These are phyloP conservation scores for Canavalia gladiata DNA, from an alignment of 306 rosid species.

Conservation along the genomic window DNA sequence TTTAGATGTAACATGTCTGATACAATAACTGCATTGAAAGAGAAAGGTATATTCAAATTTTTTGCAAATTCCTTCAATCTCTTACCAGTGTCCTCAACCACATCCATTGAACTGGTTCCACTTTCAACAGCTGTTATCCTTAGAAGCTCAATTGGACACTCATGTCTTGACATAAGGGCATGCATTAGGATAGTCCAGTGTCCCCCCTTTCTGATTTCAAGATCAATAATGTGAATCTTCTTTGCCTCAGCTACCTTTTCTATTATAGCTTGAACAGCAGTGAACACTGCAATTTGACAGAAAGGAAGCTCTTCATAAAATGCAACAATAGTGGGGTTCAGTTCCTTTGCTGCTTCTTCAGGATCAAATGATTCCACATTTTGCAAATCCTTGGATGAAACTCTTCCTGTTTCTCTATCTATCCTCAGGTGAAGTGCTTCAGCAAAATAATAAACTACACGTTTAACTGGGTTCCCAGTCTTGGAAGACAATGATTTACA, in stretches of 20 bases:
- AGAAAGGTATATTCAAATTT: slow-evolving; percentile 59
- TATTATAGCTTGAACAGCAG: slow-evolving; percentile 50
- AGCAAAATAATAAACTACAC: slow-evolving; percentile 62
- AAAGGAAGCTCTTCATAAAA: slow-evolving; percentile 51
- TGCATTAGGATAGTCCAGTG: slow-evolving; percentile 55
- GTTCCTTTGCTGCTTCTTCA: slow-evolving; percentile 42
- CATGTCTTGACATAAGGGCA: slow-evolving; percentile 43
- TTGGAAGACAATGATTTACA: slow-evolving; percentile 53
- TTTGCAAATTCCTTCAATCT: slow-evolving; percentile 51
- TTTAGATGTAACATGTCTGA: slow-evolving; percentile 57
- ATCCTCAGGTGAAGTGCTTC: slow-evolving; percentile 69
- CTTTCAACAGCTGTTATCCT: slow-evolving; percentile 54
- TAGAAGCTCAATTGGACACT: slow-evolving; percentile 48
- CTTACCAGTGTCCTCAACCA: slow-evolving; percentile 48
- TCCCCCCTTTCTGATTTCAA: slow-evolving; percentile 48
- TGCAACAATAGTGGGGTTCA: slow-evolving; percentile 42
- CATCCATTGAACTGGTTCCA: slow-evolving; percentile 28
- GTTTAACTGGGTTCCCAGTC: slow-evolving; percentile 60
- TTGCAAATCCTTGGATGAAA: slow-evolving; percentile 22
- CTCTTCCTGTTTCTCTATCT: slow-evolving; percentile 64
- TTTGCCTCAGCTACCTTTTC: slow-evolving; percentile 52
- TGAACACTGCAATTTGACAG: slow-evolving; percentile 38
- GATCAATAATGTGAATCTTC: slow-evolving; percentile 57
- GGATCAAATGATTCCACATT: slow-evolving; percentile 46
- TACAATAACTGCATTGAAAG: slow-evolving; percentile 59